Base-by-base conservation (phyloP, 2,329 filamentous ascomycete genomes). In the Colletotrichum neosansevieriae region DNA sequence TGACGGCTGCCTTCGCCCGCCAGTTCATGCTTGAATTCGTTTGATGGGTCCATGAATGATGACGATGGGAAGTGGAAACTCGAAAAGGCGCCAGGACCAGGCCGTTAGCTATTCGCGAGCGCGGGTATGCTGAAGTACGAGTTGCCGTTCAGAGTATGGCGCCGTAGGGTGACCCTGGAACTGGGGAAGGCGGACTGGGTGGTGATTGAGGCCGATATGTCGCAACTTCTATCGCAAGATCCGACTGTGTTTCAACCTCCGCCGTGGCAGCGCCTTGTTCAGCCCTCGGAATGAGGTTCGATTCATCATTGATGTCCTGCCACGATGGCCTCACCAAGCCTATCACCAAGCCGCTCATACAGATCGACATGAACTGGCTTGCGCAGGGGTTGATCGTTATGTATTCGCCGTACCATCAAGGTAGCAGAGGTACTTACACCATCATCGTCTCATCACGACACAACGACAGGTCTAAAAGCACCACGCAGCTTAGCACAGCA, bases 1-100 rank as follows among this genome's bases (percentile, higher is more conserved):
- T 64, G 45, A 34, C 54, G 47, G 47, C 61, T 65, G 54, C 61
- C 61, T 68, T 65, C 44, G 45, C 40, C 13, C 19, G n/a, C 53
- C 38, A 19, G 38, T 24, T 57, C 36, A 57, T 57, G 36, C 38
- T 44, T 44, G 17, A 57, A 42, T 57, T 40, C 15, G 36, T 38
- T 40, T 42, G 40, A 54, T 29, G 63, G 63, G 58, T 56, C 49
- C 60, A 17, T 17, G 21, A 21, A 21, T 21, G 21, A 21, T 21
- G 49, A 34, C 29, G 29, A 15, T n/a, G 34, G n/a, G 29, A 47
- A 58, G 29, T 36, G 36, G 42, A 51, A 54, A 54, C 51, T 36
- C 15, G 49, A 17, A 54, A 54, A 9, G 42, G 34, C 6, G 45
- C 61, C 34, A 54, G 65, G 61, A 21, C 60, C 59, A 63, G 64